Conservation (phyloP, 495 filamentous ascomycete genomes). For the Xylaria venustula region DNA sequence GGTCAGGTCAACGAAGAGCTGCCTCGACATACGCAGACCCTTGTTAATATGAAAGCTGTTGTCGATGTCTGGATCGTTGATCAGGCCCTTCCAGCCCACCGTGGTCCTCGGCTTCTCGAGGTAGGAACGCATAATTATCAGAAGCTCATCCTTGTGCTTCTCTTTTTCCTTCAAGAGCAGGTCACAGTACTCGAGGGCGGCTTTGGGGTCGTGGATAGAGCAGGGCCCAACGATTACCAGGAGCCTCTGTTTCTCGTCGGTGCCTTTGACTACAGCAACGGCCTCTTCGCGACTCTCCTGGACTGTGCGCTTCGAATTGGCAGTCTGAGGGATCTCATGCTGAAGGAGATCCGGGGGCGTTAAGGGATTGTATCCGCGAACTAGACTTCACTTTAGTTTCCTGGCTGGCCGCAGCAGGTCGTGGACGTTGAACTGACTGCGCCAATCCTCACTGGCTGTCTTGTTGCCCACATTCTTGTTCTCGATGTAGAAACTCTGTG, state of each 20-base stretch:
- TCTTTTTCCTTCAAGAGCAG: conserved; percentile 77
- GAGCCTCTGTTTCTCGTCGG: conserved; percentile 71
- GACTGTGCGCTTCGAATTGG: conserved; percentile 75
- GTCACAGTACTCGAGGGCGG: conserved; percentile 92
- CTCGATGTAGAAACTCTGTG: conserved; percentile 73
- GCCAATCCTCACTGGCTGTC: conserved; percentile 79
- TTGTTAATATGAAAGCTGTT: conserved; percentile 99
- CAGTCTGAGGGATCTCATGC: conserved; percentile 84
- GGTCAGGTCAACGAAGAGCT: conserved; percentile 94
- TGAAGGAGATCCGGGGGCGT: conserved; percentile 93
- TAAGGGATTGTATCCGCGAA: conserved; percentile 88
- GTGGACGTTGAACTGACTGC: conserved; percentile 58
- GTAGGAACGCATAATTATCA: conserved; percentile 98
- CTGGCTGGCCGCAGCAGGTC: background rate
- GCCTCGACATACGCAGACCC: conserved; percentile 79
- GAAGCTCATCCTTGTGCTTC: conserved; percentile 83
- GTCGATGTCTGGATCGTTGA: conserved; percentile 99
- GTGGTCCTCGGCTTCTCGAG: conserved; percentile 98
- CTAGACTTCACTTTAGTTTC: conserved; percentile 43
- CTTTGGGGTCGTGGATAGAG: conserved; percentile 92
- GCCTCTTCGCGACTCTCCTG: conserved; percentile 77
- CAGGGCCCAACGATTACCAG: conserved; percentile 95
- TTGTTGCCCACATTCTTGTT: conserved; percentile 88
- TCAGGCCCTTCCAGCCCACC: conserved; percentile 98
- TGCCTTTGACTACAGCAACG: conserved; percentile 75